Conservation (phyloP, 176 grass and related monocot genomes). For the Avena sativa region DNA sequence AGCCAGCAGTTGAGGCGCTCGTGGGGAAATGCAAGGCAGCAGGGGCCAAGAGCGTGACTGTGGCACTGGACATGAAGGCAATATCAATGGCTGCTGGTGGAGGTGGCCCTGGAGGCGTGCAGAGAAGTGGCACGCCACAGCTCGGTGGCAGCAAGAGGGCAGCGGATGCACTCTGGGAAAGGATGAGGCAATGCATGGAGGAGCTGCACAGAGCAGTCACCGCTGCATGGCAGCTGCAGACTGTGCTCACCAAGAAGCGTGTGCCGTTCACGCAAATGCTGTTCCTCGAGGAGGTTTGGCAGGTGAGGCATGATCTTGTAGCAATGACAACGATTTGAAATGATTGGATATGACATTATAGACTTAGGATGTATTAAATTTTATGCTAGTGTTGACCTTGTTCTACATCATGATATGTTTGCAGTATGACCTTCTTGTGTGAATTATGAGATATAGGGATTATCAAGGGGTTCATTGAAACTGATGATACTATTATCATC, state of each 20-base stretch:
- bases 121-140: conserved; percentile 95
- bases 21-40: conserved; percentile 70
- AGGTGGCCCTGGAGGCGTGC: conserved; percentile 89
- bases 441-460: conserved; percentile 4
- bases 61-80: conserved; percentile 93
- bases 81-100: conserved; percentile 68
- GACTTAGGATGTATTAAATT: background rate
- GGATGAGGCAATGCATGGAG: conserved; percentile 94
- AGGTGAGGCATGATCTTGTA: conserved; percentile 54
- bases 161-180: conserved; percentile 84
- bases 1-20: conserved; percentile 77
- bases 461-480: background rate
- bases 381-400: background rate
- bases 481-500: background rate
- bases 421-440: background rate
- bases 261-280: conserved; percentile 94
- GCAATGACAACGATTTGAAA: background rate
- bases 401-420: background rate
- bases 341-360: background rate
- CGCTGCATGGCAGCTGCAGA: conserved; percentile 92
- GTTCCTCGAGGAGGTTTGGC: conserved; percentile 99
- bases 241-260: conserved; percentile 93
- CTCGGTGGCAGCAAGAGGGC: conserved; percentile 92
- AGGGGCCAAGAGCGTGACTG: conserved; percentile 75
- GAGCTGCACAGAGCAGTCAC: conserved; percentile 74